Evolutionary conservation across 2,329 filamentous ascomycete genomes (phyloP), one percentile per base, ranked within the genome.

Genomic region (Calonectria hongkongensis): DNA sequence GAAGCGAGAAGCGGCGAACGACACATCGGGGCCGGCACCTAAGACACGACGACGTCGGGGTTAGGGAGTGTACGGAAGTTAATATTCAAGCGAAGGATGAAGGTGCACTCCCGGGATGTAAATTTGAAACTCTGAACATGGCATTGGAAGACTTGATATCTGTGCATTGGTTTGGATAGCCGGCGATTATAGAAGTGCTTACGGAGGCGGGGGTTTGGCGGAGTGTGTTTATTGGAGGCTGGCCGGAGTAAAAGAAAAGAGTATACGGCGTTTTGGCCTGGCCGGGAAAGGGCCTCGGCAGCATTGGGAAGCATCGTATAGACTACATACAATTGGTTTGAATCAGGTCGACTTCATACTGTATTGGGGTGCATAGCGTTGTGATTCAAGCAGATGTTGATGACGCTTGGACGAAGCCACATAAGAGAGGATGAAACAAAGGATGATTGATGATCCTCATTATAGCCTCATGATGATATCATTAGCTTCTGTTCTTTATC

Each of bases 1-100:
- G 80, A 91, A 90, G 82, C 86, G 88, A 67, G 87, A 88, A 79
- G 86, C 85, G 33, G 74, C 75, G 63, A 78, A 73, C n/a, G 83
- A 84, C 43, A 75, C 78, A 5, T 73, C 78, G 9, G 75, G 74
- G n/a, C 80, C 82, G 8, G 76, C 79, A 25, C 63, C 80, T 30
- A 85, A 85, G 74, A 75, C 80, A 8, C 76, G 82, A 39, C 78
- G 80, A 58, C 81, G 81, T 58, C 80, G 73, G 75, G 62, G 48
- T 56, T 68, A 39, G 48, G n/a, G 27, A 28, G 45, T 39, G 50
- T 48, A 25, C 58, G 65, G 48, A 58, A 54, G 45, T 16, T 39
- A 43, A 36, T 39, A 9, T 41, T n/a, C 30, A 2, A 56, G 39
- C 13, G 39, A 58, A 68, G 41, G 66, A 36, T 54, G 65, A 9